Evolutionary conservation across 139 green algal genomes (phyloP).

Genomic region (Nannochloris sp.): DNA sequence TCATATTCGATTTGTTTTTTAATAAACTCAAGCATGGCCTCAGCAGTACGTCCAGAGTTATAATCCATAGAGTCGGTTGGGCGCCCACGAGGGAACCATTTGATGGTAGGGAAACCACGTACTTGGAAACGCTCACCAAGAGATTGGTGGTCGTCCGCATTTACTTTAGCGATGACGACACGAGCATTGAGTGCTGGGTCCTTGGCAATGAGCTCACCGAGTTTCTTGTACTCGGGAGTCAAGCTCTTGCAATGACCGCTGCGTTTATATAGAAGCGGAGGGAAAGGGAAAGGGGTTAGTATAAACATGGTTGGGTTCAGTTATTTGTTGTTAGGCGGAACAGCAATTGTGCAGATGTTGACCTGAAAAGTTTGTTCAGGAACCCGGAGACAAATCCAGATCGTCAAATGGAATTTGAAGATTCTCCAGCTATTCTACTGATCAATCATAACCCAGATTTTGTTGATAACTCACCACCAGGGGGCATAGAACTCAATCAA

Average conservation of each 20-base stretch:
- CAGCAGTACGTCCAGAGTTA: constrained; percentile 39
- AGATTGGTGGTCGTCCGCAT: constrained; percentile 65
- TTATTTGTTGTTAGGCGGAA: too few species aligned
- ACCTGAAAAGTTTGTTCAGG: too few species aligned
- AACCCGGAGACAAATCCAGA: too few species aligned
- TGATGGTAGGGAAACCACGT: constrained; percentile 78
- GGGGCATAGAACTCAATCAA: constrained; percentile 42
- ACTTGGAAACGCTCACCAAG: constrained; percentile 71
- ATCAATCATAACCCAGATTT: too few species aligned
- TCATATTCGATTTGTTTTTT: constrained; percentile 55
- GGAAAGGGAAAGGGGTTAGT: not conserved
- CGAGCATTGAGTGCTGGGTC: constrained; percentile 58
- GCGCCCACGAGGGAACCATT: constrained; percentile 64
- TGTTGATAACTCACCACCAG: too few species aligned
- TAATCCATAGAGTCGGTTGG: constrained; percentile 41
- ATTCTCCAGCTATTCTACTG: too few species aligned
- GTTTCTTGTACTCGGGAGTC: constrained; percentile 54
- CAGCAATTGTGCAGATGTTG: too few species aligned
- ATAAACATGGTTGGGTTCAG: too few species aligned
- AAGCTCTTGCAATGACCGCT: constrained; percentile 65
- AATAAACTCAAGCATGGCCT: constrained; percentile 66
- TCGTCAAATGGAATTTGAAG: too few species aligned
- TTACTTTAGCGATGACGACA: constrained; percentile 75
- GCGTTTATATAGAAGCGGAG: constrained; percentile 18
- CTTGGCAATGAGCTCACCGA: constrained; percentile 48